Evolutionary conservation across 2,329 filamentous ascomycete genomes (phyloP).

Genomic region (Fusarium foetens): DNA sequence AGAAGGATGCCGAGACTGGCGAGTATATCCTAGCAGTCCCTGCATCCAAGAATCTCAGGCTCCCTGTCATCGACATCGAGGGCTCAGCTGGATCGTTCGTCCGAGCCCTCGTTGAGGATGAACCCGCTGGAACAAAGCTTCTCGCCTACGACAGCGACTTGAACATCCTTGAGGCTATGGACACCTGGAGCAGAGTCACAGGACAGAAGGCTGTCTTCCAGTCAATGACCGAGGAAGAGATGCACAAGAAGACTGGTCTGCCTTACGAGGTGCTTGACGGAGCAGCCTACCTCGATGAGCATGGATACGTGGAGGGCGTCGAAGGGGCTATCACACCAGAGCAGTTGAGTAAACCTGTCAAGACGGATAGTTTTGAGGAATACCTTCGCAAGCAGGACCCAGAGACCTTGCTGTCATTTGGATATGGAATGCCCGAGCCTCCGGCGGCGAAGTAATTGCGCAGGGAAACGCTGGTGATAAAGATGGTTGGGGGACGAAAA

Average conservation of each 20-base stretch:
- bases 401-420: conserved; percentile 12
- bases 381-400: conserved; percentile 40
- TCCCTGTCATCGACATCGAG: conserved; percentile 55
- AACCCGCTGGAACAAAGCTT: conserved; percentile 53
- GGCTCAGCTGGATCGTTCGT: conserved; percentile 57
- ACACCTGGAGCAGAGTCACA: conserved; percentile 50
- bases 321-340: conserved; percentile 50
- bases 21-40: conserved; percentile 50
- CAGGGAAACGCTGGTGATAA: no score
- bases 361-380: conserved; percentile 46
- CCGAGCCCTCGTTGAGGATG: conserved; percentile 53
- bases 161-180: conserved; percentile 47
- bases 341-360: conserved; percentile 50
- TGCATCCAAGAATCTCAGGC: conserved; percentile 20
- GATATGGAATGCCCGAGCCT: neutral
- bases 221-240: conserved; percentile 45
- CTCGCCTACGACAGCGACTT: conserved; percentile 57
- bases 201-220: conserved; percentile 50
- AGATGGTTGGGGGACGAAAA: no score
- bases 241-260: conserved; percentile 49
- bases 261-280: conserved; percentile 53
- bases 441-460: neutral
- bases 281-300: conserved; percentile 50
- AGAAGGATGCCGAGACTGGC: conserved; percentile 41
- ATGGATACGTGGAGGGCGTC: conserved; percentile 55